Conservation (phyloP, 2,329 filamentous ascomycete species). For the Trichophyton verrucosum region DNA sequence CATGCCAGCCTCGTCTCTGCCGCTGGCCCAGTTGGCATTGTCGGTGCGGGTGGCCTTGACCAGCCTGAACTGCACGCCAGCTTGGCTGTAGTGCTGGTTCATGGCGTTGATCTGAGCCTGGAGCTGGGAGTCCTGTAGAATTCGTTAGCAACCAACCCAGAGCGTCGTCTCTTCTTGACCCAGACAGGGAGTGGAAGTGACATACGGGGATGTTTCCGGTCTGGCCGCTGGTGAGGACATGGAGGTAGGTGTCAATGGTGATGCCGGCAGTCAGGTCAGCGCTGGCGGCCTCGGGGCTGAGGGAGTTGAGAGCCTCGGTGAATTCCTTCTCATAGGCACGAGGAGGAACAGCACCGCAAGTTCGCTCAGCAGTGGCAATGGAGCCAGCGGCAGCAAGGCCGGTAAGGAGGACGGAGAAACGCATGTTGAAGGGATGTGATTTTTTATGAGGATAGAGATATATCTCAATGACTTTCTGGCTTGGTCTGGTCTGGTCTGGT, state of each 20-base stretch:
- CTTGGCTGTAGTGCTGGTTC: conserved; percentile 11
- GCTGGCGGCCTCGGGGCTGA: not conserved
- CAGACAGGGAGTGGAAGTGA: not conserved
- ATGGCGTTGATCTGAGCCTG: conserved; percentile 13
- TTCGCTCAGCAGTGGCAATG: conserved; percentile 6
- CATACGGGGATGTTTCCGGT: conserved; percentile 25
- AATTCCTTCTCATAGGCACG: conserved; percentile 3
- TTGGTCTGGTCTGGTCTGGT: not conserved
- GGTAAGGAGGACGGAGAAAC: conserved; percentile 7
- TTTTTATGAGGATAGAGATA: not conserved
- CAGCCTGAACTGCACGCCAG: conserved; percentile 12
- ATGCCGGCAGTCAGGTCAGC: conserved; percentile 15
- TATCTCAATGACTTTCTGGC: not conserved
- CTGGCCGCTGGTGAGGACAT: conserved; percentile 31
- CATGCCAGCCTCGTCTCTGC: conserved; percentile 9
- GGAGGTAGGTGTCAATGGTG: conserved; percentile 33
- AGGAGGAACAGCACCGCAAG: conserved; percentile 7
- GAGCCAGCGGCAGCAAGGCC: conserved; percentile 8
- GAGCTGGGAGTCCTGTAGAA: conserved; percentile 8
- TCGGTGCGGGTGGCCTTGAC: conserved; percentile 8
- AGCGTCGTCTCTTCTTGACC: no score
- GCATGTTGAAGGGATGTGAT: conserved; percentile 5
- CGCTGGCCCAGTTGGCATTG: conserved; percentile 13
- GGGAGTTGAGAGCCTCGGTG: not conserved
- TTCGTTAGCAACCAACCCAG: not conserved